A percentile compares a stretch with the other conserved stretches of the same genome.
phyloP scores from a whole-genome alignment of 768 basidiomycete species.

The Russula abietina region DNA sequence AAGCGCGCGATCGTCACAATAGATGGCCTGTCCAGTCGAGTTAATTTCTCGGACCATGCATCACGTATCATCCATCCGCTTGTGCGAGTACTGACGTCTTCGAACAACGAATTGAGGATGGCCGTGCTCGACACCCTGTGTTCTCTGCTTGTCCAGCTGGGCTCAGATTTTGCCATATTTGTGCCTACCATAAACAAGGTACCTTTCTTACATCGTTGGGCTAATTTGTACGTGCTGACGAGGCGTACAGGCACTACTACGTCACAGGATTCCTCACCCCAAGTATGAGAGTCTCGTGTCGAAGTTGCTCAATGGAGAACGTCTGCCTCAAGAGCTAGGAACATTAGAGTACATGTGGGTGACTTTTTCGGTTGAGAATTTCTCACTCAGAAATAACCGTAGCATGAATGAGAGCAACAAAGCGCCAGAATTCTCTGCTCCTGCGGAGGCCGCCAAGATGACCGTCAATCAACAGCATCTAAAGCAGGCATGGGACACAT shows the following conservation, averaged over 20 bases:
- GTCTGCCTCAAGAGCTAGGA: slow-evolving; percentile 78
- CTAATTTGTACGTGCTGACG: slow-evolving; percentile 7
- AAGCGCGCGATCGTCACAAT: slow-evolving; percentile 90
- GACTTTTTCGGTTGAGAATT: neutral
- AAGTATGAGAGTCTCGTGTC: slow-evolving; percentile 85
- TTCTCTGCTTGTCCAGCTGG: slow-evolving; percentile 86
- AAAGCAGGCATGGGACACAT: slow-evolving; percentile 93
- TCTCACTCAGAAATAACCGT: slow-evolving; percentile 1
- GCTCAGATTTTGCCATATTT: slow-evolving; percentile 95
- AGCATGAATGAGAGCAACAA: slow-evolving; percentile 56
- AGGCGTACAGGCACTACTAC: slow-evolving; percentile 55
- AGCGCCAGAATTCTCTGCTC: slow-evolving; percentile 68
- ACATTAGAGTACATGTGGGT: slow-evolving; percentile 62
- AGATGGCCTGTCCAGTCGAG: slow-evolving; percentile 80
- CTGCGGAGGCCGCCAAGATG: slow-evolving; percentile 76
- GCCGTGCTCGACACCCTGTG: slow-evolving; percentile 92
- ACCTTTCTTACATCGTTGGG: slow-evolving; percentile 17
- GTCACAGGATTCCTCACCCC: slow-evolving; percentile 70
- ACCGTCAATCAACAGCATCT: slow-evolving; percentile 95
- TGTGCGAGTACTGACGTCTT: slow-evolving; percentile 71
- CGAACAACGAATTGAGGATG: slow-evolving; percentile 72
- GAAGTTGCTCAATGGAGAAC: slow-evolving; percentile 88
- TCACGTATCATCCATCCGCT: slow-evolving; percentile 96
- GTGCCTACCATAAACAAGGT: slow-evolving; percentile 97
- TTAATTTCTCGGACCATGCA: slow-evolving; percentile 97